Conservation (phyloP, 192 early-diverging fungal species). For the Coemansia sp. region DNA sequence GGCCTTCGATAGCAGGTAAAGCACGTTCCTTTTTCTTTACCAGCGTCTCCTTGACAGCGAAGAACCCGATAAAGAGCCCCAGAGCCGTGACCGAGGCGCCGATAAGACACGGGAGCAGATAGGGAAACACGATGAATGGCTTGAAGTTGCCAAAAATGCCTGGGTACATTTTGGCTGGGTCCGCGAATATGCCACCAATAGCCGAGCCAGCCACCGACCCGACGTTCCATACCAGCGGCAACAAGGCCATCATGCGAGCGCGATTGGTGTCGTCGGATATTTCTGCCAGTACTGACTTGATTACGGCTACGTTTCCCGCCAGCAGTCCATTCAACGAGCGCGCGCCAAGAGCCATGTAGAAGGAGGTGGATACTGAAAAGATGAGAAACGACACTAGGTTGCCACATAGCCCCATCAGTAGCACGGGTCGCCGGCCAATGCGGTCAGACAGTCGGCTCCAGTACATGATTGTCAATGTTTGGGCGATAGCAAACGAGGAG, state of each 20-base stretch:
- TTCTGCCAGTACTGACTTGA: conserved; percentile 84
- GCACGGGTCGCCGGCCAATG: conserved; percentile 80
- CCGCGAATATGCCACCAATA: conserved; percentile 80
- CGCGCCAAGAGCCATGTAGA: conserved; percentile 61
- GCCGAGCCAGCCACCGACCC: conserved; percentile 68
- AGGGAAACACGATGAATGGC: conserved; percentile 73
- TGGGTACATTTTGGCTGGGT: conserved; percentile 64
- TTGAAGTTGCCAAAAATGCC: conserved; percentile 58
- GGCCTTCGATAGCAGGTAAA: neutral
- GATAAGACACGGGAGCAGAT: conserved; percentile 82
- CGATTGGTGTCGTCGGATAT: conserved; percentile 82
- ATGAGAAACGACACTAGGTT: conserved; percentile 68
- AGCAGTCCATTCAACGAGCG: conserved; percentile 55
- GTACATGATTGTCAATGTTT: conserved; percentile 59
- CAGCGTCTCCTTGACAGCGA: conserved; percentile 68
- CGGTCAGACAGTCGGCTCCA: conserved; percentile 80
- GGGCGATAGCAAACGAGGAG: conserved; percentile 58
- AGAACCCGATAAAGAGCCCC: conserved; percentile 59
- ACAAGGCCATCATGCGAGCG: conserved; percentile 72
- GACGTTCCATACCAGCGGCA: conserved; percentile 74
- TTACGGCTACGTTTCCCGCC: conserved; percentile 81
- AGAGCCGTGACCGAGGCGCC: conserved; percentile 61
- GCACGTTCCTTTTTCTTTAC: neutral
- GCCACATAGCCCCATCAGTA: conserved; percentile 80
- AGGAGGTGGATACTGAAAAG: conserved; percentile 49